These are phyloP conservation scores for Colletotrichum theobromicola DNA, from an alignment of 2,329 filamentous ascomycete species.

Conservation along the genomic window DNA sequence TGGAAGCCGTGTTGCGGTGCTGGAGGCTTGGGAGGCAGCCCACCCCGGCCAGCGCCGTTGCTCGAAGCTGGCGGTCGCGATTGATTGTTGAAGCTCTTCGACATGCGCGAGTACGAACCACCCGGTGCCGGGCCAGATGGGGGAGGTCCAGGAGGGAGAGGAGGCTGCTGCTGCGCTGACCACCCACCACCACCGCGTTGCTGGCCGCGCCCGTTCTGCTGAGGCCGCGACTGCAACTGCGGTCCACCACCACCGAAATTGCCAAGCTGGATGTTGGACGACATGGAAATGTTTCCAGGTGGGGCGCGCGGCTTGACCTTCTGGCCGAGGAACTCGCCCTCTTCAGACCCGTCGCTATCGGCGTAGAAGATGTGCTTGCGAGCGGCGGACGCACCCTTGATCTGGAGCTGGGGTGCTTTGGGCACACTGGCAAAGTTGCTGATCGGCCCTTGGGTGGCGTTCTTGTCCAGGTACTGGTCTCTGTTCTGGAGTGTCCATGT, in stretches of 20 bases:
- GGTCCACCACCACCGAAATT: slow-evolving; percentile 1
- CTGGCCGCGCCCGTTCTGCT: slow-evolving; percentile 2
- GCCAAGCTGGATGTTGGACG: slow-evolving; percentile 43
- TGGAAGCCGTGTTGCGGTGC: slow-evolving; percentile 15
- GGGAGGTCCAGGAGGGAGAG: slow-evolving; percentile 43
- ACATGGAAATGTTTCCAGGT: slow-evolving; percentile 41
- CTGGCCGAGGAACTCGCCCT: slow-evolving; percentile 44
- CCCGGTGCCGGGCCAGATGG: slow-evolving; percentile 32
- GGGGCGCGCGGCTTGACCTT: slow-evolving; percentile 34
- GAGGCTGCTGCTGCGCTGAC: slow-evolving; percentile 34
- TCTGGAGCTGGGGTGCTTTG: slow-evolving; percentile 29
- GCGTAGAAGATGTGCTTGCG: slow-evolving; percentile 48
- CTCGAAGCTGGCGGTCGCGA: slow-evolving; percentile 4
- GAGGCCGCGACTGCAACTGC: slow-evolving; percentile 21
- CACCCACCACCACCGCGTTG: slow-evolving; percentile 9
- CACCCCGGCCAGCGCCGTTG: neutral
- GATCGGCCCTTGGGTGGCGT: slow-evolving; percentile 44
- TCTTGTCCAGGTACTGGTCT: slow-evolving; percentile 53
- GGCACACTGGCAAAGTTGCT: slow-evolving; percentile 30
- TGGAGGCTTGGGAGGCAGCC: slow-evolving; percentile 16
- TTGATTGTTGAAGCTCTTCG: slow-evolving; percentile 7
- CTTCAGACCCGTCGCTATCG: slow-evolving; percentile 53
- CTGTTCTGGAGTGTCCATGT: slow-evolving; percentile 60
- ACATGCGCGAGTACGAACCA: slow-evolving; percentile 24
- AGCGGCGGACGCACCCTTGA: slow-evolving; percentile 38